These are phyloP conservation scores for Cladophialophora carrionii DNA, from an alignment of 2,329 filamentous ascomycete genomes.

Conservation along the genomic window DNA sequence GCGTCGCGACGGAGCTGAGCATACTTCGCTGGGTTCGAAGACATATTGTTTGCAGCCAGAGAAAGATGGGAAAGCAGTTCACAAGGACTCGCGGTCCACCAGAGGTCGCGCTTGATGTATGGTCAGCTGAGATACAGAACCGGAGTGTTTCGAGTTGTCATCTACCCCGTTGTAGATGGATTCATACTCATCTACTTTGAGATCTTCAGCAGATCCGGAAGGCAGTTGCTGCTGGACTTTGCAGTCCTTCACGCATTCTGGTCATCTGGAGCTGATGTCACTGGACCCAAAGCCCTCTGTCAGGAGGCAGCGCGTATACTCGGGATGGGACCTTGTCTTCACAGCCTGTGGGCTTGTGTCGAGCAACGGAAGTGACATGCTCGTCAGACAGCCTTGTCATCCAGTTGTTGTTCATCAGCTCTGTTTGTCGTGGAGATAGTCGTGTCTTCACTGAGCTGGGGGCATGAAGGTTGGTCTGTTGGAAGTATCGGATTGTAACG, in stretches of 20 bases:
- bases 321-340: neutral
- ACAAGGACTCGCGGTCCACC: neutral
- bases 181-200: neutral
- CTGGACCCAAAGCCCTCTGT: neutral
- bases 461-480: neutral
- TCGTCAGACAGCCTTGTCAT: neutral
- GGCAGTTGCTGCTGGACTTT: neutral
- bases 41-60: neutral
- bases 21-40: neutral
- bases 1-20: neutral
- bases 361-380: neutral
- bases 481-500: neutral
- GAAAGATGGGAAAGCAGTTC: neutral
- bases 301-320: neutral
- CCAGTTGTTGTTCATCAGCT: neutral
- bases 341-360: neutral
- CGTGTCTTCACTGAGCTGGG: neutral
- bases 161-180: neutral
- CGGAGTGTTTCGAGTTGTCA: neutral
- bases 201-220: neutral
- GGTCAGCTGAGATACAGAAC: neutral
- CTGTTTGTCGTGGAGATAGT: neutral
- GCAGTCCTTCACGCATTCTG: neutral
- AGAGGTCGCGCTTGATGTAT: neutral
- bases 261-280: neutral